phyloP scores from a whole-genome alignment of 306 rosid species.

The Delonix regia region DNA sequence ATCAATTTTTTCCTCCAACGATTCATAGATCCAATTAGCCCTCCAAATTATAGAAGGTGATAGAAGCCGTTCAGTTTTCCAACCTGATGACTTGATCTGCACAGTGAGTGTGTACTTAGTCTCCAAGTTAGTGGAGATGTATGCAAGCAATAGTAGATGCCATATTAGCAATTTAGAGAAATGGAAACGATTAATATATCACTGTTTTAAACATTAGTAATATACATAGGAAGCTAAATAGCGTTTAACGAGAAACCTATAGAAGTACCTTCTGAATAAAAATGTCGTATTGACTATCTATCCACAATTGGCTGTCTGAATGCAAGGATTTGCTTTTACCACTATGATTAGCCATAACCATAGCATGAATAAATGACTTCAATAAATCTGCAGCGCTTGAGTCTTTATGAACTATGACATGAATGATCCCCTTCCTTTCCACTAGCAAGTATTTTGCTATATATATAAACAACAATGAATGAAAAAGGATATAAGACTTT shows the following conservation, averaged over 20 bases:
- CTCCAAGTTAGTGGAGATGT: slow-evolving; percentile 16
- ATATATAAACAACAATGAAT: slow-evolving; percentile 29
- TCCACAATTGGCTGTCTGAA: slow-evolving; percentile 77
- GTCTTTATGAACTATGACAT: slow-evolving; percentile 74
- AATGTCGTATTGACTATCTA: slow-evolving; percentile 65
- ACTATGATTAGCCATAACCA: slow-evolving; percentile 51
- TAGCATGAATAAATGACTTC: slow-evolving; percentile 79
- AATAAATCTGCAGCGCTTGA: slow-evolving; percentile 68
- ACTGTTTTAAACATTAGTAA: background rate
- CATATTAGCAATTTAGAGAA: slow-evolving; percentile 12
- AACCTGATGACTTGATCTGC: slow-evolving; percentile 80
- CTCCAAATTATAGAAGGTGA: slow-evolving; percentile 73
- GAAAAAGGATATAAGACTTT: slow-evolving; percentile 23
- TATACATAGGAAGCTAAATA: slow-evolving; percentile 8
- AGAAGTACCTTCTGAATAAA: slow-evolving; percentile 71
- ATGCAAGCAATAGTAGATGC: background rate
- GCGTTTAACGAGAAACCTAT: slow-evolving; percentile 29
- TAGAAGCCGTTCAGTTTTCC: slow-evolving; percentile 92
- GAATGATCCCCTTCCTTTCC: slow-evolving; percentile 65
- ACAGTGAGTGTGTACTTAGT: slow-evolving; percentile 20
- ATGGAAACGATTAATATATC: background rate
- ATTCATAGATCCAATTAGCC: slow-evolving; percentile 73
- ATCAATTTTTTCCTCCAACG: slow-evolving; percentile 64
- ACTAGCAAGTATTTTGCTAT: slow-evolving; percentile 87
- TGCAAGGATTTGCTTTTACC: slow-evolving; percentile 58